Base-by-base conservation (phyloP, 169 alveolate species). In the Condylostoma magnum region DNA sequence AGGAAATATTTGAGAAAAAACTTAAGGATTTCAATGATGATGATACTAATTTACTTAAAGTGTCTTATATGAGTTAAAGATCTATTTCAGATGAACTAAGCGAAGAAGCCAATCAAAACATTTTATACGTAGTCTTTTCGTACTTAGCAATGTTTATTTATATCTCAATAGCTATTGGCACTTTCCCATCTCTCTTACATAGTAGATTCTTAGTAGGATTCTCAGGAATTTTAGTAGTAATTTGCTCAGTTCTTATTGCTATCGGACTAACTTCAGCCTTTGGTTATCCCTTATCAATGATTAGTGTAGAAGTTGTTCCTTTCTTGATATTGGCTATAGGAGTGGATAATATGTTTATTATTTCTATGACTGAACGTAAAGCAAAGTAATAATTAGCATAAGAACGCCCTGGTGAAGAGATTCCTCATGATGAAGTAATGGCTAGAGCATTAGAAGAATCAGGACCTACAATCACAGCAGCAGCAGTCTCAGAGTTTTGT, bases 271-370 rank as follows among this genome's bases (percentile, higher is more conserved):
- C 87, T 6, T 76, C 91, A 12, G 75, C 70, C 30, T 36, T 77
- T 12, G 84, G 80, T 10, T 55, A 84, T n/a, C 86, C 84, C 5
- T 55, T 83, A 63, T 77, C 86, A 51, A 69, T 86, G 86, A 85
- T 90, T 31, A 77, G 89, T 22, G 69, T 78, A 47, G 91, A 89
- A 68, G 95, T 90, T 75, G 90, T 90, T 30, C 95, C 95, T n/a
- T 86, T 90, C 58, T 56, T 90, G 27, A 83, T 90, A 43, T 54
- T 90, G 48, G 92, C 93, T 38, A 90, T 90, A 58, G 95, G 93
- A 20, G 93, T 90, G 46, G 95, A 90, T 66, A 90, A 90, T 67
- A 90, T 90, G 95, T 90, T 86, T 58, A 84, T 90, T 55, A 90
- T 90, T 22, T 75, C 89, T 37, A 81, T 82, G 44, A 90, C 89